A percentile compares a stretch with the other conserved stretches of the same genome.
phyloP scores from a whole-genome alignment of 176 grass and related monocot species.

The Puccinellia tenuiflora region DNA sequence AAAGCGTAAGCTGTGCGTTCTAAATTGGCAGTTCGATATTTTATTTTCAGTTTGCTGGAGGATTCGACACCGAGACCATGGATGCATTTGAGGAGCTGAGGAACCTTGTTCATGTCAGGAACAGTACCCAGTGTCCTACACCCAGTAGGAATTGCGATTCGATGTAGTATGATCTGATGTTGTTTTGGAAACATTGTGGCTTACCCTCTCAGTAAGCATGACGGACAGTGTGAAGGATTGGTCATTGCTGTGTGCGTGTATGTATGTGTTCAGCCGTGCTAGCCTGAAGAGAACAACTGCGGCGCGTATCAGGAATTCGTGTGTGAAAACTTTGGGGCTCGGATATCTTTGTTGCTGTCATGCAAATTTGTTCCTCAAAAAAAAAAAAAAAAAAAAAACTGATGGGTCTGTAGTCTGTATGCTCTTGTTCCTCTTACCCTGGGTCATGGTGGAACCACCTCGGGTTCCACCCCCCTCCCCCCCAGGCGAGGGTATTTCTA shows the following conservation, averaged over 20 bases:
- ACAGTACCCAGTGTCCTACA: constrained; percentile 59
- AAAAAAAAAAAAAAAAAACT: too few relatives aligned
- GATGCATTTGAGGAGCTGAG: constrained; percentile 90
- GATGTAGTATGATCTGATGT: neutral
- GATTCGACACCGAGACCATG: constrained; percentile 94
- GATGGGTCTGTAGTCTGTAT: too few relatives aligned
- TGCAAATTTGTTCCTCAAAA: too few relatives aligned
- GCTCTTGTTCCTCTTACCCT: too few relatives aligned
- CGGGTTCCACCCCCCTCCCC: too few relatives aligned
- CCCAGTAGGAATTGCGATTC: constrained; percentile 26
- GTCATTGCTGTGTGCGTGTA: constrained; percentile 4
- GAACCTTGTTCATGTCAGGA: constrained; percentile 88
- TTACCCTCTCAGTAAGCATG: constrained; percentile 88
- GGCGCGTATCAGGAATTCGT: too few relatives aligned
- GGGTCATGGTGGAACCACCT: too few relatives aligned
- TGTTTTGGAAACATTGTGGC: neutral
- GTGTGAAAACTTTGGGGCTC: too few relatives aligned
- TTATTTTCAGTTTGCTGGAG: constrained; percentile 79
- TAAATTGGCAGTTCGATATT: neutral
- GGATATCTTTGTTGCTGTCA: too few relatives aligned
- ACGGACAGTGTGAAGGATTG: neutral
- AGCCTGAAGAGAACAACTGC: too few relatives aligned
- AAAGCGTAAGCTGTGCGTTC: neutral
- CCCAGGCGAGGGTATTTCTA: too few relatives aligned
- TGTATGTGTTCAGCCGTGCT: too few relatives aligned